These are phyloP conservation scores for Endothia cerciana DNA, from an alignment of 2,329 filamentous ascomycete species.

Conservation along the genomic window DNA sequence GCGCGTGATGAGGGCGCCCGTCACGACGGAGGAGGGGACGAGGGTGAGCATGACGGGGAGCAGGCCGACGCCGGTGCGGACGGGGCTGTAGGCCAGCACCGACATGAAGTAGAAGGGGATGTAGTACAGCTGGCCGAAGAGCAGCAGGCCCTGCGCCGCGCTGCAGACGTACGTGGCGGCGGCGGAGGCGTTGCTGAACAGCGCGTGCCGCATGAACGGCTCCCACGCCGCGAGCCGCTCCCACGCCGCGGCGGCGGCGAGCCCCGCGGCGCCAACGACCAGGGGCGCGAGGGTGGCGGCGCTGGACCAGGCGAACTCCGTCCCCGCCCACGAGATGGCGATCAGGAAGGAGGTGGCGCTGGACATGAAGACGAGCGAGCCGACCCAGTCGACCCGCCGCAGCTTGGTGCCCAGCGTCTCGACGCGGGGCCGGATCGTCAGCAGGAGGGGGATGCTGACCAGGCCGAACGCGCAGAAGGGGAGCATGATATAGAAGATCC, in stretches of 20 bases:
- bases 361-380: conserved; percentile 49
- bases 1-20: conserved; percentile 37
- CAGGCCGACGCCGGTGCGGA: conserved; percentile 41
- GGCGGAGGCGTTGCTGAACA: conserved; percentile 38
- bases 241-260: conserved; percentile 44
- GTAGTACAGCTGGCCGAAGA: conserved; percentile 41
- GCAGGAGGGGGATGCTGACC: conserved; percentile 45
- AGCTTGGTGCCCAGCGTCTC: conserved; percentile 41
- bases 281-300: conserved; percentile 47
- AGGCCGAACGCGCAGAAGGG: conserved; percentile 47
- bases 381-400: conserved; percentile 49
- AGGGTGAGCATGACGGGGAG: conserved; percentile 40
- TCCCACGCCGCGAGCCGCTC: conserved; percentile 39
- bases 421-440: conserved; percentile 43
- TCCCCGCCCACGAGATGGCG: conserved; percentile 52
- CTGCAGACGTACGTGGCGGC: conserved; percentile 39
- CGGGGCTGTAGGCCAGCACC: conserved; percentile 38
- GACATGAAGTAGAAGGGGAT: conserved; percentile 45
- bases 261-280: conserved; percentile 45
- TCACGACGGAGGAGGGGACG: conserved; percentile 39
- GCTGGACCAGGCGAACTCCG: conserved; percentile 47
- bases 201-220: conserved; percentile 38
- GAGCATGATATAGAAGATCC: conserved; percentile 54
- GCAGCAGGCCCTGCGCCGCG: conserved; percentile 39
- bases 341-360: conserved; percentile 50